A percentile compares a stretch with the other conserved stretches of the same genome.
Conservation (phyloP, 805 yeast genomes). For the Saturnispora diversa region DNA sequence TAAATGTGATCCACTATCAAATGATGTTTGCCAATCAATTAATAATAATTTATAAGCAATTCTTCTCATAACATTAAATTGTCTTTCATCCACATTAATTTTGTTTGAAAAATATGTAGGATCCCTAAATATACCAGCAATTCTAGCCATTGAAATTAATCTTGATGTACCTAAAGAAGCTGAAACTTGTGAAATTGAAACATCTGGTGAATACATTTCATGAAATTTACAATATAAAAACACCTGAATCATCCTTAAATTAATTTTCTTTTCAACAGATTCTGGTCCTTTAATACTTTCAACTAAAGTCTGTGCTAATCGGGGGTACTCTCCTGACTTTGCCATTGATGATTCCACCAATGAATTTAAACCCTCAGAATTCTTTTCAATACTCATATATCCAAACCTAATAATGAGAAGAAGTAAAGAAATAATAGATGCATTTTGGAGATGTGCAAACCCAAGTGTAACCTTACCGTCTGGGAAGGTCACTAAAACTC, state of each 20-base stretch:
- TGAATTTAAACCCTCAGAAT: conserved; percentile 13
- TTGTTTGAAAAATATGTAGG: conserved; percentile 33
- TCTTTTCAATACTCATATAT: conserved; percentile 29
- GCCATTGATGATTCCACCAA: conserved; percentile 25
- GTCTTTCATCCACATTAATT: conserved; percentile 29
- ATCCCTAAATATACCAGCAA: conserved; percentile 39
- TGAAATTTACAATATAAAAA: conserved; percentile 36
- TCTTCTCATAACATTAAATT: conserved; percentile 41
- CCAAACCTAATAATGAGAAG: conserved; percentile 36
- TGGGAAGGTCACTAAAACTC: conserved; percentile 22
- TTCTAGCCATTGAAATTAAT: conserved; percentile 37
- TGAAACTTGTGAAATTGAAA: conserved; percentile 38
- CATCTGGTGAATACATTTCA: conserved; percentile 38
- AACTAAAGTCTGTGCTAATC: conserved; percentile 34
- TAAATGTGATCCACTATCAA: conserved; percentile 40
- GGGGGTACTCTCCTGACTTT: conserved; percentile 18
- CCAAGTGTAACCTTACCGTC: conserved; percentile 19
- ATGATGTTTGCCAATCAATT: conserved; percentile 36
- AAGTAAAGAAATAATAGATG: conserved; percentile 32
- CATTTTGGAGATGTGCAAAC: conserved; percentile 22
- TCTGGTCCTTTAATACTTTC: conserved; percentile 27
- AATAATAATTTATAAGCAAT: conserved; percentile 38
- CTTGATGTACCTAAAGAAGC: conserved; percentile 33
- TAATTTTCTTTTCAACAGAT: conserved; percentile 33
- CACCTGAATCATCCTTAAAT: conserved; percentile 39